A percentile compares a stretch with the other conserved stretches of the same genome.
Evolutionary conservation across 78 protist species (phyloP).

Genomic region (Protostelium mycophagum): DNA sequence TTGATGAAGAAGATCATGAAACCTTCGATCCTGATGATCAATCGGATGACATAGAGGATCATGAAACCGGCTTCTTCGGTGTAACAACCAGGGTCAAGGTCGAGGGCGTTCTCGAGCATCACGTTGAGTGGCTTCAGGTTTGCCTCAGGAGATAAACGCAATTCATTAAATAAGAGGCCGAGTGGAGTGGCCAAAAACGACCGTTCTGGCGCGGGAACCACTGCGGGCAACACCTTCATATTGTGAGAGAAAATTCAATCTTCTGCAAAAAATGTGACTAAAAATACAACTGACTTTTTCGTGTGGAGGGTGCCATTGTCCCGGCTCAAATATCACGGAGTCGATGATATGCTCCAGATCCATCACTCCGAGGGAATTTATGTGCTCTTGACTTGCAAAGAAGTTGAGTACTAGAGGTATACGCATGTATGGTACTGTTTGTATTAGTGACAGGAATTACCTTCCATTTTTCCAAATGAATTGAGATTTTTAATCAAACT

Average conservation of each 20-base stretch:
- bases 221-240: not conserved
- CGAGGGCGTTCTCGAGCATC: not conserved
- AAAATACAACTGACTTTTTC: not conserved
- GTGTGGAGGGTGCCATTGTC: not conserved
- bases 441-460: not conserved
- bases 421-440: slow-evolving; percentile 27
- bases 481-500: too few relatives aligned
- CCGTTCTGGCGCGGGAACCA: not conserved
- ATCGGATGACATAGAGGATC: not conserved
- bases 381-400: slow-evolving; percentile 32
- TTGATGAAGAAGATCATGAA: not conserved
- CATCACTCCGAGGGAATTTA: slow-evolving; percentile 16
- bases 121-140: slow-evolving; percentile 15
- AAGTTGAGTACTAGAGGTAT: slow-evolving; percentile 63
- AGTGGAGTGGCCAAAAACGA: slow-evolving; percentile 15
- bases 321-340: slow-evolving; percentile 42
- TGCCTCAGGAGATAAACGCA: slow-evolving; percentile 15
- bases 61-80: not conserved
- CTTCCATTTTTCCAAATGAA: not conserved
- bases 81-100: not conserved
- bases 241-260: not conserved
- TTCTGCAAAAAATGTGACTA: not conserved
- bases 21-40: slow-evolving; percentile 1
- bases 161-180: slow-evolving; percentile 73
- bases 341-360: slow-evolving; percentile 20